Conservation (phyloP, 148 eudicot genomes). For the Selenicereus undatus region DNA sequence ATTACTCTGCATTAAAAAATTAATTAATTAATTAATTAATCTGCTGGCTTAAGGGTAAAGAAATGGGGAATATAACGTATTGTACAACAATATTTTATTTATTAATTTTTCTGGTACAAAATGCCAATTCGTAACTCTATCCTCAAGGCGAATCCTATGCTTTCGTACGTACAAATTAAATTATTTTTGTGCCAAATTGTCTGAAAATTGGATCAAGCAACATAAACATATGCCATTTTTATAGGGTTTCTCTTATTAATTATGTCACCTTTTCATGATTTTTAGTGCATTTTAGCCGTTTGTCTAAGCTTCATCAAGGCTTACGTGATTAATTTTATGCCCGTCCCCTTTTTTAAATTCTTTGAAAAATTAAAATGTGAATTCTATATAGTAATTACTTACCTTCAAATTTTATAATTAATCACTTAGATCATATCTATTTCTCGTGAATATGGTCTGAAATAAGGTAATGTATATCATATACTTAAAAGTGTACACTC, state of each 20-base stretch:
- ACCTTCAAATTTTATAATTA: too few relatives aligned
- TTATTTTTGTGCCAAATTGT: slow-evolving; percentile 10
- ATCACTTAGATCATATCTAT: too few relatives aligned
- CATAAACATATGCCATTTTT: slow-evolving; percentile 19
- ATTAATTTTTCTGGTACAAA: slow-evolving; percentile 6
- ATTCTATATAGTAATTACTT: too few relatives aligned
- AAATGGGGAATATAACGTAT: slow-evolving; percentile 11
- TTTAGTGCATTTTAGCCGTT: slow-evolving; percentile 2
- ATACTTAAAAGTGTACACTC: too few relatives aligned
- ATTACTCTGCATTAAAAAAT: not conserved
- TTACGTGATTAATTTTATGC: not conserved
- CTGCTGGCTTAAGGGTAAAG: slow-evolving; percentile 2
- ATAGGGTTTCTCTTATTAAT: slow-evolving; percentile 21
- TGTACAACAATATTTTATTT: not conserved
- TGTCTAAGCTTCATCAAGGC: not conserved
- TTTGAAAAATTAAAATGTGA: slow-evolving; percentile 1
- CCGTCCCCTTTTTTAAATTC: not conserved
- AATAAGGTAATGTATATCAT: too few relatives aligned
- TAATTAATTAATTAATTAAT: not conserved
- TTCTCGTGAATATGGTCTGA: too few relatives aligned
- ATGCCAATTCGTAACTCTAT: slow-evolving; percentile 16
- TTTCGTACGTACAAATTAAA: not conserved
- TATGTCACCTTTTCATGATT: not conserved
- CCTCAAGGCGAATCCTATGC: slow-evolving; percentile 30
- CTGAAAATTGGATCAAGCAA: slow-evolving; percentile 15